phyloP scores from a whole-genome alignment of 2,329 filamentous ascomycete species.

The Stylonectria norvegica region DNA sequence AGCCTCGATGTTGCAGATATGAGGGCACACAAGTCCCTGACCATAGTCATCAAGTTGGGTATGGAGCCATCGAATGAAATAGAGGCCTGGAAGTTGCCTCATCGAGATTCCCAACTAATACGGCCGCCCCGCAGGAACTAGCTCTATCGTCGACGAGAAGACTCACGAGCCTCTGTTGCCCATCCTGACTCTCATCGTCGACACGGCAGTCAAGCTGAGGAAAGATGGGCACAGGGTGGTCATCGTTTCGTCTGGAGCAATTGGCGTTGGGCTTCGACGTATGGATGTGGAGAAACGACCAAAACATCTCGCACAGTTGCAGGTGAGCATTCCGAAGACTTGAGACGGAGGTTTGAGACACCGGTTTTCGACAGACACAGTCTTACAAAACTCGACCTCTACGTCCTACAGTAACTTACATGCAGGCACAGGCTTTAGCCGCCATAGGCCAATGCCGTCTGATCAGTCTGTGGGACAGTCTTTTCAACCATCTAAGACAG shows the following conservation, averaged over 20 bases:
- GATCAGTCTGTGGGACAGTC: conserved; percentile 91
- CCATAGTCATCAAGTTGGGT: conserved; percentile 85
- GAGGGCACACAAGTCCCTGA: conserved; percentile 54
- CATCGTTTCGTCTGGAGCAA: conserved; percentile 94
- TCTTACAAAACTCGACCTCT: too few relatives aligned
- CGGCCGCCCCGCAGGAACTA: conserved; percentile 65
- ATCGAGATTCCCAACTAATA: conserved; percentile 22
- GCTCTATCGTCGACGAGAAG: conserved; percentile 96
- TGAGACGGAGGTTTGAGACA: too few relatives aligned
- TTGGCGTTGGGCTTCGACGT: conserved; percentile 84
- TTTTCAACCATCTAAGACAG: conserved; percentile 84
- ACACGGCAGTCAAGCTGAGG: conserved; percentile 82
- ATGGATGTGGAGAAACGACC: conserved; percentile 87
- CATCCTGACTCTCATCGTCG: conserved; percentile 86
- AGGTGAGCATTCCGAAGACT: conserved; percentile 53
- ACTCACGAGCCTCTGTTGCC: conserved; percentile 91
- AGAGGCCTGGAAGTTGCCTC: conserved; percentile 7
- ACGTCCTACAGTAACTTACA: too few relatives aligned
- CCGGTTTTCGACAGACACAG: too few relatives aligned
- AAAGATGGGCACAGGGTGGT: conserved; percentile 93
- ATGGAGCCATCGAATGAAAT: conserved; percentile 31
- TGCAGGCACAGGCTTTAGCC: conserved; percentile 64
- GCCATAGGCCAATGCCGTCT: conserved; percentile 94
- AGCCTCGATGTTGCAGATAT: conserved; percentile 46
- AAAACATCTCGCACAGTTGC: conserved; percentile 84